These are phyloP conservation scores for Acanthamoeba castellanii DNA, from an alignment of 208 protist genomes.

Conservation along the genomic window DNA sequence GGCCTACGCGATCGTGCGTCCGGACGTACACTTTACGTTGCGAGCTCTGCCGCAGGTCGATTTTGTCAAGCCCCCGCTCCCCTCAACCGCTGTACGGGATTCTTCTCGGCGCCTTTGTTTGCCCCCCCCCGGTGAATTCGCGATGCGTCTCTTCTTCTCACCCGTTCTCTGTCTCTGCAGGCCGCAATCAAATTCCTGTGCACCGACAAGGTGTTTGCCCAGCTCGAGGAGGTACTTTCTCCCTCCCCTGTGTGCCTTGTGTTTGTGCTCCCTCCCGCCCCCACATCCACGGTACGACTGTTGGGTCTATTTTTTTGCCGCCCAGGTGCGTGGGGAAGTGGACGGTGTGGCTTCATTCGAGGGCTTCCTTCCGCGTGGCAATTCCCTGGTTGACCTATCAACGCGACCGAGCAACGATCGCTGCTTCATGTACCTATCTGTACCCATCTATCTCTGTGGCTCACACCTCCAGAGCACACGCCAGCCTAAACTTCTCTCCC, in stretches of 20 bases:
- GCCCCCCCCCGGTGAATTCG: not conserved
- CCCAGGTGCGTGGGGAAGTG: not conserved
- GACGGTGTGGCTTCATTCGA: not conserved
- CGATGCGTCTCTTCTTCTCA: not conserved
- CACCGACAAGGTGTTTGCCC: not conserved
- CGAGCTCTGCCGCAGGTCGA: not conserved
- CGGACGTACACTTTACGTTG: constrained; percentile 26
- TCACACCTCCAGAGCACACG: not conserved
- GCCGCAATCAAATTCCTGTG: not conserved
- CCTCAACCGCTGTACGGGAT: not conserved
- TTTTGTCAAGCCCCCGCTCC: not conserved
- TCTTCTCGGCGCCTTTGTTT: not conserved
- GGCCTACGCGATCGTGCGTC: constrained; percentile 24
- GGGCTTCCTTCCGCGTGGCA: not conserved
- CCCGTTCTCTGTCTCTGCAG: not conserved
- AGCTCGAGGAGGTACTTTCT: not conserved
- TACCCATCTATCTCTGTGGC: not conserved
- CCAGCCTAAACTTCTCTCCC: not conserved
- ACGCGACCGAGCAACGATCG: not conserved
- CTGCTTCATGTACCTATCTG: not conserved
- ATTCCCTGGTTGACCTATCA: not conserved
- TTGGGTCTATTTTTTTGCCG: not conserved
- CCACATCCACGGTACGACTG: too few relatives aligned
- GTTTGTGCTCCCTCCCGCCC: not conserved
- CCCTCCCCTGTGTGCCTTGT: not conserved